Evolutionary conservation across 805 yeast species (phyloP).

Genomic region (Kodamaea leandrae): DNA sequence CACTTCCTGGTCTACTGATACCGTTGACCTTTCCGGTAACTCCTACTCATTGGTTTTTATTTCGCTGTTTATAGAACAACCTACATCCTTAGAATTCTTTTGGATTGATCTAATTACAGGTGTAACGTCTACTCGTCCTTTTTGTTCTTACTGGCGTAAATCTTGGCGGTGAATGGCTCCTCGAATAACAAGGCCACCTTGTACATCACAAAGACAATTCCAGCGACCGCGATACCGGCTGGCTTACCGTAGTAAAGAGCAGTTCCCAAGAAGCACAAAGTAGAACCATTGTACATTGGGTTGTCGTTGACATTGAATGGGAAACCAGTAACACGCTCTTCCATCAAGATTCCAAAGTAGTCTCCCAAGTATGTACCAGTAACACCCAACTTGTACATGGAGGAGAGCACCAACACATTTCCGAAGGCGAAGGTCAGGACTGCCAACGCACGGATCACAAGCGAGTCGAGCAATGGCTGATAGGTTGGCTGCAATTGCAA

Average conservation of each 20-base stretch:
- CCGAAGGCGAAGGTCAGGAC: slow-evolving; percentile 60
- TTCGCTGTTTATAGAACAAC: not conserved
- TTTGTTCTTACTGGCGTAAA: slow-evolving; percentile 62
- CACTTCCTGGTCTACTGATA: too few relatives aligned
- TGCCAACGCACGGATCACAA: slow-evolving; percentile 49
- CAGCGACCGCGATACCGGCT: slow-evolving; percentile 74
- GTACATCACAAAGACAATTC: slow-evolving; percentile 78
- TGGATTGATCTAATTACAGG: not conserved
- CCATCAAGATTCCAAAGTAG: slow-evolving; percentile 94
- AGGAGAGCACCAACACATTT: slow-evolving; percentile 72
- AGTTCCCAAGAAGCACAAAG: slow-evolving; percentile 85
- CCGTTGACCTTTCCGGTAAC: too few relatives aligned
- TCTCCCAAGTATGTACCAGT: slow-evolving; percentile 98
- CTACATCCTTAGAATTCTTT: too few relatives aligned
- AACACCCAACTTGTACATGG: slow-evolving; percentile 91
- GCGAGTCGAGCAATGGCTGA: slow-evolving; percentile 44
- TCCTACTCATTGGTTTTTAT: not conserved
- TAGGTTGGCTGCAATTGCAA: slow-evolving; percentile 68
- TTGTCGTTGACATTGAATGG: slow-evolving; percentile 89
- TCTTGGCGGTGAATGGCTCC: slow-evolving; percentile 93
- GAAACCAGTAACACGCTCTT: slow-evolving; percentile 82
- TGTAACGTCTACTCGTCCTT: not conserved
- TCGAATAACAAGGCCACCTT: slow-evolving; percentile 80
- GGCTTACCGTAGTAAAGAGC: slow-evolving; percentile 88
- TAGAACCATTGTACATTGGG: slow-evolving; percentile 96